Evolutionary conservation across 257 asterid species (phyloP), one percentile per base, ranked within the genome.

Genomic region (Nicotiana tabacum): DNA sequence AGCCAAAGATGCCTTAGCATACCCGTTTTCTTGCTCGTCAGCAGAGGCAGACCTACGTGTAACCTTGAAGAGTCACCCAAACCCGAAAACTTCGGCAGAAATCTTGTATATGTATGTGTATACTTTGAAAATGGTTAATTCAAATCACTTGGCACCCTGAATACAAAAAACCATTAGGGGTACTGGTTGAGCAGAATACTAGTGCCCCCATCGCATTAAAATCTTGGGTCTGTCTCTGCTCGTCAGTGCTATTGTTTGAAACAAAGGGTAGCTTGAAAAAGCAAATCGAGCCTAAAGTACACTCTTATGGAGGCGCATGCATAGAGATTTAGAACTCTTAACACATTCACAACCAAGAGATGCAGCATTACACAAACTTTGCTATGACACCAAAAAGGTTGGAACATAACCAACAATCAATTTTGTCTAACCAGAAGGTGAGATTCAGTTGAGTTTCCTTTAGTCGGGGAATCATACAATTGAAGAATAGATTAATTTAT

Each of bases 401-500:
- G 61, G 79, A 46, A 24, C 37, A 12, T 8, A 72, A 46, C 61
- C 4, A 72, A 46, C 79, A 72, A 24, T 72, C 79, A 72, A 72
- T 46, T 24, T 24, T 70, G 60, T 70, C 11, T 70, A 35, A n/a
- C 78, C 77, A 69, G 10, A 69, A n/a, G 77, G 77, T 69, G 60
- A 70, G 60, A 5, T 46, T 72, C 79, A 72, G 15, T 72, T 48
- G 46, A 27, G 58, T 58, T 35, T 33, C 77, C 62, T 53, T 46
- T 12, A 15, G 18, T 68, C 53, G 12, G 56, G 84, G 83, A 51
- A 62, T 33, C 46, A 53, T 69, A 82, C 79, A 80, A 48, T n/a
- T 43, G 85, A 77, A 39, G 58, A 72, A 37, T 43, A 11, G n/a
- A 37, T 24, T 78, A n/a, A 79, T 77, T 15, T 29, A 43, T 64